Evolutionary conservation across 345 rosid species (phyloP), one percentile per base, ranked within the genome.

Genomic region (Moricandia moricandioides): DNA sequence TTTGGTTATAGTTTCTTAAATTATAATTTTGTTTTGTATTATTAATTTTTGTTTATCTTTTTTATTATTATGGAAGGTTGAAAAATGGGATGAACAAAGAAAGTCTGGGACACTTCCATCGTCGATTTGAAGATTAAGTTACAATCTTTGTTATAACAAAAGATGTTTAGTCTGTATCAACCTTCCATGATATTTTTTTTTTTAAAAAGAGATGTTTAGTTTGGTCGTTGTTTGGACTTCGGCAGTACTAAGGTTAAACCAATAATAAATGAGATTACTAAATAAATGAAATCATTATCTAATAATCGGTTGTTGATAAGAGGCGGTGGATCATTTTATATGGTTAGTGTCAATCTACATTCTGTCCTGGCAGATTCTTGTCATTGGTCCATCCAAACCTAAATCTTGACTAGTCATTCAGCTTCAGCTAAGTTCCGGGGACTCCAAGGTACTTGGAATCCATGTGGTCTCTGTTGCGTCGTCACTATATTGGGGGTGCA

Each of bases 21-120:
- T 4, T 7, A 1, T 1, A 26, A 2, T 57, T 7, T 12, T 4
- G 2, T 11, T 40, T 2, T 6, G 14, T 71, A 4, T 30, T 49
- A 17, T 49, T 51, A 21, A 21, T 21, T 21, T 21, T 21, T 21
- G 24, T 7, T 14, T 4, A 4, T 31, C 21, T 5, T 34, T 40
- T 0, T 24, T 0, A 3, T 11, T 65, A 5, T n/a, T 12, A 16
- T 40, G 14, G 12, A 61, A 75, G 79, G 74, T 62, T 29, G 70
- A 76, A 4, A 76, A 54, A 40, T 76, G 74, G 79, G 79, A 76
- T 1, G 65, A 69, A 39, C 70, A 76, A 27, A 69, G 70, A 62
- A 62, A 62, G 34, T 40, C 14, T 35, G 74, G 79, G 33, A 69
- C 74, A 13, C 31, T 76, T 6, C 49, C 70, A 8, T 51, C 70